These are phyloP conservation scores for Ophiostoma himal-ulmi DNA, from an alignment of 2,329 filamentous ascomycete species.

Conservation along the genomic window DNA sequence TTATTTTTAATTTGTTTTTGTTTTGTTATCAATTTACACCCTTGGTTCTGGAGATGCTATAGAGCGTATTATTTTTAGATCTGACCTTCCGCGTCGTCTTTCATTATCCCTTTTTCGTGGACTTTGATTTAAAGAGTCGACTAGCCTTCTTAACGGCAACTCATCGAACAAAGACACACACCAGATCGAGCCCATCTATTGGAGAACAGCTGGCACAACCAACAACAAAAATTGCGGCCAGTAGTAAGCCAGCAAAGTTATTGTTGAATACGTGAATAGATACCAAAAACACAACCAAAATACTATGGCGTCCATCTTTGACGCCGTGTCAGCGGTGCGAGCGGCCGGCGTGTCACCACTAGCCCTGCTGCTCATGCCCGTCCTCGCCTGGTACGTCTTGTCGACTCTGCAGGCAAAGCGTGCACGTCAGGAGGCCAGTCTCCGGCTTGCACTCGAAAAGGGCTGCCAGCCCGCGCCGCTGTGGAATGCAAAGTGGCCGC, in stretches of 20 bases:
- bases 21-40: background rate
- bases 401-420: background rate
- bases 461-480: conserved; percentile 4
- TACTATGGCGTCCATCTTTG: background rate
- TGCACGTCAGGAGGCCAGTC: background rate
- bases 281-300: background rate
- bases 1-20: background rate
- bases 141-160: too few relatives aligned
- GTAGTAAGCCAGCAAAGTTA: too few relatives aligned
- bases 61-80: too few relatives aligned
- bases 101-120: background rate
- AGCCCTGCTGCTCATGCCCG: background rate
- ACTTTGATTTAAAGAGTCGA: too few relatives aligned
- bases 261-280: too few relatives aligned
- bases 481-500: conserved; percentile 11
- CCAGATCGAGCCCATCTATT: too few relatives aligned
- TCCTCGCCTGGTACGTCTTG: background rate
- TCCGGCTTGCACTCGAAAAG: background rate
- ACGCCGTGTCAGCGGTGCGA: background rate
- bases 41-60: too few relatives aligned
- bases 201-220: too few relatives aligned
- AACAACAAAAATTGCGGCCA: too few relatives aligned
- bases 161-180: too few relatives aligned
- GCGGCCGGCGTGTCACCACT: background rate
- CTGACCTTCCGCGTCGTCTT: too few relatives aligned